Base-by-base conservation (phyloP, 352 stramenopile species). In the Plasmopara halstedii region DNA sequence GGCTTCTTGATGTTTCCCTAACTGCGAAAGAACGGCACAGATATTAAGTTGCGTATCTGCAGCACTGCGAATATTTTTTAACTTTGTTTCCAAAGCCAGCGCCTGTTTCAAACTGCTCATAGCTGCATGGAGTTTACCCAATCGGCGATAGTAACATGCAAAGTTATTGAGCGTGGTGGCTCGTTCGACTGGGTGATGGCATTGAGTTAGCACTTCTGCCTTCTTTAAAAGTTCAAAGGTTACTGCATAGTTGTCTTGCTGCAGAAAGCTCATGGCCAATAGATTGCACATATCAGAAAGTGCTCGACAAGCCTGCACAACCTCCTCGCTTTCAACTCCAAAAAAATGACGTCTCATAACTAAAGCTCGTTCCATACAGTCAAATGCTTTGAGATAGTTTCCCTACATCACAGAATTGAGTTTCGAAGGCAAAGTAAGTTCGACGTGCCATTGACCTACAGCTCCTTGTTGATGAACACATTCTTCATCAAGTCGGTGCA, bases 151-250 rank as follows among this genome's bases (percentile, higher is more conserved):
- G 61, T 96, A 97, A 60, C 89, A 97, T 20, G 87, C 90, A 6
- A 97, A 72, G 56, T 97, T 97, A 56, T 97, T 97, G 54, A 94
- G 85, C 42, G 90, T 97, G 26, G 91, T 94, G 14, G 90, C 90
- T 32, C 70, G 62, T 33, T 89, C 83, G 0, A 61, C 62, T 1
- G 85, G 61, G 33, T 64, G 56, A 48, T 97, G 81, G 7, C 82
- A 65, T 57, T 95, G 76, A 0, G 83, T 91, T 18, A 97, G 64
- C 42, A 97, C 85, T 50, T 97, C 89, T 0, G 89, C 89, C 57
- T 97, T 97, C 52, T 95, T 95, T 17, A 97, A 73, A 32, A 97
- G 64, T 33, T 97, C 88, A n/a, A 95, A 60, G 2, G 88, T 87
- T 55, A 96, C 88, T 6, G 66, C 50, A 51, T 89, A 97, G 54